Evolutionary conservation across 106 monocot genomes (phyloP).

Genomic region (Chionographis japonica): DNA sequence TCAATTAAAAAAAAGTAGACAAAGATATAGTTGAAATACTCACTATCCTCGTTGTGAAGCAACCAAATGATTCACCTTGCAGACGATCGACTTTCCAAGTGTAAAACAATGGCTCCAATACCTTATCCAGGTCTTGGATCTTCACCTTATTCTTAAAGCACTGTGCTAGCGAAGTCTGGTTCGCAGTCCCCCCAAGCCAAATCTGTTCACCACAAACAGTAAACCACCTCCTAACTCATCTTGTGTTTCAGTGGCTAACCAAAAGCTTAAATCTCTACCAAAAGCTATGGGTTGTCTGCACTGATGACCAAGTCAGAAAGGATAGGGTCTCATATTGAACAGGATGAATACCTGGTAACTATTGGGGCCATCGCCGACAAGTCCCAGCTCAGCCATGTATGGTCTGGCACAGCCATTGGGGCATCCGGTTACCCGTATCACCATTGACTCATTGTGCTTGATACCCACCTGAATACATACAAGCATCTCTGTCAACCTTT

Average conservation of each 20-base stretch:
- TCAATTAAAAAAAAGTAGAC: neutral
- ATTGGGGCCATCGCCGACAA: constrained; percentile 97
- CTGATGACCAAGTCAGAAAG: too few relatives aligned
- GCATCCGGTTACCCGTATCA: constrained; percentile 88
- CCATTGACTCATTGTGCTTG: constrained; percentile 61
- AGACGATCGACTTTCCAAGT: constrained; percentile 63
- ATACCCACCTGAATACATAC: constrained; percentile 57
- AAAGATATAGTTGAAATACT: constrained; percentile 12
- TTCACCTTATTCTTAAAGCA: constrained; percentile 90
- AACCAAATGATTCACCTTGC: constrained; percentile 72
- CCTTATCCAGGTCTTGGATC: constrained; percentile 78
- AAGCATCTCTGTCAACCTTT: too few relatives aligned
- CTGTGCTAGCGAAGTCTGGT: constrained; percentile 71
- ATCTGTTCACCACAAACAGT: constrained; percentile 38
- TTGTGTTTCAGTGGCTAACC: too few relatives aligned
- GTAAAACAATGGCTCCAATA: constrained; percentile 84
- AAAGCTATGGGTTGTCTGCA: neutral
- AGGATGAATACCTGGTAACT: constrained; percentile 73
- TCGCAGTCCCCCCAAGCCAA: constrained; percentile 90
- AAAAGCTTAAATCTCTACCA: too few relatives aligned
- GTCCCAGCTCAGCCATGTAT: constrained; percentile 95
- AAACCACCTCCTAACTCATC: neutral
- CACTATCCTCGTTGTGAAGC: constrained; percentile 56
- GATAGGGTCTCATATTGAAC: too few relatives aligned
- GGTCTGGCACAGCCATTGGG: constrained; percentile 97